Base-by-base conservation (phyloP, 2,329 filamentous ascomycete species). In the Xylaria arbuscula region DNA sequence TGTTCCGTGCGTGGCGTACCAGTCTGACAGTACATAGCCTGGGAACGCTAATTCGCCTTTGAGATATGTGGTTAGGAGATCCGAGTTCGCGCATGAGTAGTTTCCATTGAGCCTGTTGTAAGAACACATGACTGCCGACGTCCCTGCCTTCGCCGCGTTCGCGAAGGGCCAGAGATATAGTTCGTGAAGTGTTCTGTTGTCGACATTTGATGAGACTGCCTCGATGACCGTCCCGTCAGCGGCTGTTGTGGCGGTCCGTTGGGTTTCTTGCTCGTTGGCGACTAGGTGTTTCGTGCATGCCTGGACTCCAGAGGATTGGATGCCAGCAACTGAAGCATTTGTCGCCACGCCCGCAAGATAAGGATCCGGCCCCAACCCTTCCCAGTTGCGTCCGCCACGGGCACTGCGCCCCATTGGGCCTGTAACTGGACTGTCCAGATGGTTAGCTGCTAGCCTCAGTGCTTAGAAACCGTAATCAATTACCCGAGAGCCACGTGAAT, bases 401-500 rank as follows among this genome's bases (percentile, higher is more conserved):
- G 80, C 80, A 4, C 78, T 80, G 15, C 81, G 79, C 17, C 83
- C 84, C 17, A 85, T 78, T 19, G 84, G 82, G 1, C 82, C 82
- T 15, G 76, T 75, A 22, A 82, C 80, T 13, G 83, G 81, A 1
- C 62, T 65, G n/a, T 28, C 19, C 1, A 32, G n/a, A 17, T 53
- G 1, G 53, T 58, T 4, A 64, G 62, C 54, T 38, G 10, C 15
- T n/a, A n/a, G 42, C 5, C 22, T 45, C 22, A 6, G 24, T 36
- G 34, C 24, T 13, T 38, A 9, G 9, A 1, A 38, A n/a, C 10
- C 15, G 9, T 36, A 32, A 8, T 42, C 40, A 60, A 3, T 36
- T 55, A 65, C 63, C 93, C 93, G 0, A 97, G 84, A 0, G 94
- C 78, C 3, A 94, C 88, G 76, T 97, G 91, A 73, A 86, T 78